Evolutionary conservation across 2,329 filamentous ascomycete species (phyloP).

Genomic region (Metarhizium guizhouense): DNA sequence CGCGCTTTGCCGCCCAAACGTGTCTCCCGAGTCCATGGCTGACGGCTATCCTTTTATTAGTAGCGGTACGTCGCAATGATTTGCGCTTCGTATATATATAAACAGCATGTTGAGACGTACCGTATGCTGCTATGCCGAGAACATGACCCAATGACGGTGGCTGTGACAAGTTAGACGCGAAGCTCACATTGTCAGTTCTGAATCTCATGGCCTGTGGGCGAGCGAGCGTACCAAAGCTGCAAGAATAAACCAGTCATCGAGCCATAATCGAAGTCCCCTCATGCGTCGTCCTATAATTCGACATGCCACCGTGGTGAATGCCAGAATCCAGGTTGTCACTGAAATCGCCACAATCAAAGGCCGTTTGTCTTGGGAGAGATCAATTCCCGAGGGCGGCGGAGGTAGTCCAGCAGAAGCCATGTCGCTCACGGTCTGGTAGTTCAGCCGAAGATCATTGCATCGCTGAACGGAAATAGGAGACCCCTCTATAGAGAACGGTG

Average conservation of each 20-base stretch:
- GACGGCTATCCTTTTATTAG: slow-evolving; percentile 8
- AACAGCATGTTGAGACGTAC: slow-evolving; percentile 6
- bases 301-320: slow-evolving; percentile 9
- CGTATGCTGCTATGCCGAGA: slow-evolving; percentile 9
- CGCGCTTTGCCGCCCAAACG: slow-evolving; percentile 13
- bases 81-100: not conserved
- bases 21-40: slow-evolving; percentile 14
- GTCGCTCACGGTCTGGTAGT: not conserved
- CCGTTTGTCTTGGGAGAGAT: slow-evolving; percentile 12
- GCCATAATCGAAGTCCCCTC: slow-evolving; percentile 11
- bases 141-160: slow-evolving; percentile 9
- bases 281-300: slow-evolving; percentile 13
- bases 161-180: not conserved
- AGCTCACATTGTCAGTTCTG: not conserved
- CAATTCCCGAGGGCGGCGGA: slow-evolving; percentile 10
- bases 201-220: not conserved
- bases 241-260: slow-evolving; percentile 17
- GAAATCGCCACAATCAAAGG: slow-evolving; percentile 11
- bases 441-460: not conserved
- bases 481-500: too few relatives aligned
- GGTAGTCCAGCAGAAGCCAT: not conserved
- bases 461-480: not conserved
- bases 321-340: slow-evolving; percentile 10
- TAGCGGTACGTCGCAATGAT: not conserved
- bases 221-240: slow-evolving; percentile 11